phyloP scores from a whole-genome alignment of 345 rosid species.

The Citrus trifoliata region DNA sequence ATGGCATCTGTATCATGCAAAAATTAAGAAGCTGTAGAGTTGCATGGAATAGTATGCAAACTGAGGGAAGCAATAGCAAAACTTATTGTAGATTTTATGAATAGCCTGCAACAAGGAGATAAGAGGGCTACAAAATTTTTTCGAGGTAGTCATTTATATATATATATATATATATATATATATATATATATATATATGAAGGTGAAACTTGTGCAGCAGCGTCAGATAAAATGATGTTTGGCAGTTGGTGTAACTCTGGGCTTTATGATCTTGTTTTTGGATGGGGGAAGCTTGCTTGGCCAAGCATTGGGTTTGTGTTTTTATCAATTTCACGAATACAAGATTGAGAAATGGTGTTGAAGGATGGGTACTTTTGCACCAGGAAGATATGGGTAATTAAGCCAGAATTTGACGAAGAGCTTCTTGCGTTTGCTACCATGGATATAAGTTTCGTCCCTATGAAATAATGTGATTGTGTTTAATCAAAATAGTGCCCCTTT shows the following conservation, averaged over 20 bases:
- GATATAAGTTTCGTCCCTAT: too few relatives aligned
- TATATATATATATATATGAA: too few relatives aligned
- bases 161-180: too few relatives aligned
- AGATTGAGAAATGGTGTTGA: constrained; percentile 19
- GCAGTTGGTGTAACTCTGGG: constrained; percentile 21
- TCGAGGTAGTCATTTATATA: neutral
- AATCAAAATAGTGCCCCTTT: too few relatives aligned
- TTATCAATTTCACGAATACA: constrained; percentile 9
- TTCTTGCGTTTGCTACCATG: constrained; percentile 14
- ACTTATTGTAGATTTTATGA: constrained; percentile 14
- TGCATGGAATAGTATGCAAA: neutral
- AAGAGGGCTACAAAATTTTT: neutral
- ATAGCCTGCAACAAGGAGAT: too few relatives aligned
- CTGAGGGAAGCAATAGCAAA: constrained; percentile 9
- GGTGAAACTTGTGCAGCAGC: neutral
- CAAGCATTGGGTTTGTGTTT: neutral
- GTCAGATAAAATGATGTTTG: constrained; percentile 17
- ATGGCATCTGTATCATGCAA: constrained; percentile 1
- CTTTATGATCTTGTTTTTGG: constrained; percentile 33
- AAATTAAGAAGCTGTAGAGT: neutral
- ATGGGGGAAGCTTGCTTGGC: constrained; percentile 33
- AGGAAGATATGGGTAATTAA: constrained; percentile 18
- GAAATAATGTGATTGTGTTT: too few relatives aligned
- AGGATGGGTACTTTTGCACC: constrained; percentile 19
- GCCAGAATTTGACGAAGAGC: constrained; percentile 8